Evolutionary conservation across 371 early-diverging fungal species (phyloP).

Genomic region (Mucor indicus): DNA sequence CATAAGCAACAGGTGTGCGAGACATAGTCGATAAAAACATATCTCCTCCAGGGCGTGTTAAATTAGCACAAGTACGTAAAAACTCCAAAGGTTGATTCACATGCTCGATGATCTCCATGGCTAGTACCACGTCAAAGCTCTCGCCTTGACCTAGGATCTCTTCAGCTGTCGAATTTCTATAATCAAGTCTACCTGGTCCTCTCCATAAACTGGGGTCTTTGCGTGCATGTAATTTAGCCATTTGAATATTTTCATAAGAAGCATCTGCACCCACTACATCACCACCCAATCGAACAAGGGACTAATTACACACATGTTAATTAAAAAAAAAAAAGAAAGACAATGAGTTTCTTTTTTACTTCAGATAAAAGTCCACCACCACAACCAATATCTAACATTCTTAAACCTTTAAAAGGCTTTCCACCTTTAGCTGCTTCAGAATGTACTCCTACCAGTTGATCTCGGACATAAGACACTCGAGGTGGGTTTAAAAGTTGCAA

Average conservation of each 20-base stretch:
- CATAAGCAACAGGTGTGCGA: constrained; percentile 73
- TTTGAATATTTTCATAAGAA: constrained; percentile 72
- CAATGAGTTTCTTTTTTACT: constrained; percentile 48
- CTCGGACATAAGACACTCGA: constrained; percentile 78
- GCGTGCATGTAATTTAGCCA: constrained; percentile 73
- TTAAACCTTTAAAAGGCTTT: constrained; percentile 58
- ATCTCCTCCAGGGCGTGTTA: constrained; percentile 69
- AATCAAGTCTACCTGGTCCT: constrained; percentile 58
- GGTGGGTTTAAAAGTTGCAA: constrained; percentile 89
- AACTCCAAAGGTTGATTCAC: constrained; percentile 77
- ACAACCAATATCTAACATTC: constrained; percentile 91
- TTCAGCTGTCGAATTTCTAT: constrained; percentile 71
- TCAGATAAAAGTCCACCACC: constrained; percentile 92
- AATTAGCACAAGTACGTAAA: constrained; percentile 57
- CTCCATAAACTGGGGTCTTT: constrained; percentile 61
- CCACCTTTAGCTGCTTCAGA: constrained; percentile 13
- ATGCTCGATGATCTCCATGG: constrained; percentile 93
- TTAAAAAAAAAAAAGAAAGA: too few species aligned
- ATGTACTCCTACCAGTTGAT: constrained; percentile 33
- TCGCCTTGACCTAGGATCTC: constrained; percentile 52
- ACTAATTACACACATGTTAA: too few species aligned
- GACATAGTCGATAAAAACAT: constrained; percentile 91
- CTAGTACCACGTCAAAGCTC: constrained; percentile 80
- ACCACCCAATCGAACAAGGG: constrained; percentile 83
- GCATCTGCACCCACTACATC: constrained; percentile 87